Base-by-base conservation (phyloP, 2,329 filamentous ascomycete species). In the Colletotrichum magnum region DNA sequence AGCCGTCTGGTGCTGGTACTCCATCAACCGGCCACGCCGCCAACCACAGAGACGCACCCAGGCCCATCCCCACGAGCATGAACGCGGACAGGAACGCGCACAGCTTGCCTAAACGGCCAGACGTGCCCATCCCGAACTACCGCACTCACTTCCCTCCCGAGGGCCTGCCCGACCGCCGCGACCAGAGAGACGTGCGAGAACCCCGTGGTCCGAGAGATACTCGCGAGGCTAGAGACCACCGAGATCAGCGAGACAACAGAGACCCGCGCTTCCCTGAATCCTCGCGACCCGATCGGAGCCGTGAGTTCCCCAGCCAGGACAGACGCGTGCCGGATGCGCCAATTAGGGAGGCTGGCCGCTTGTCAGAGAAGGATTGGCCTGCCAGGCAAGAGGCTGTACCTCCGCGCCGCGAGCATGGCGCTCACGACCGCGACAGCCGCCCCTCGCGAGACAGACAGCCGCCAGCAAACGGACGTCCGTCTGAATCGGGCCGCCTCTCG, bases 41-140 rank as follows among this genome's bases (percentile, higher is more conserved):
- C 32, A 36, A 58, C 41, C 74, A 80, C 39, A 72, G 75, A 4
- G 80, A 84, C 15, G 68, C 74, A 5, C 72, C 75, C 21, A 80
- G 78, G 43, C 75, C 80, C 28, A 79, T 80, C 26, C 80, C 77
- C n/a, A 71, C 72, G 72, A 75, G 18, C 76, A 77, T 10, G 10
- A 43, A 45, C 36, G 45, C 57, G 15, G 54, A 69, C 64, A 61
- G 68, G 50, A 61, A 28, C 45, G 41, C 60, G 4, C 57, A 63
- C 26, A 71, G 77, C 16, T 79, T 92, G 6, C 90, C 90, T 1
- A 89, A 80, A 62, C 84, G 88, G 63, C 89, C 89, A 16, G 88
- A 91, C 71, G 83, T 88, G 12, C 87, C 87, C 7, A 84, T 87
- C 53, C 84, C 84, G 0, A 83, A 85, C 70, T 83, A 82, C 10